These are phyloP conservation scores for Ligustrum vulgare DNA, from an alignment of 257 asterid genomes.

Conservation along the genomic window DNA sequence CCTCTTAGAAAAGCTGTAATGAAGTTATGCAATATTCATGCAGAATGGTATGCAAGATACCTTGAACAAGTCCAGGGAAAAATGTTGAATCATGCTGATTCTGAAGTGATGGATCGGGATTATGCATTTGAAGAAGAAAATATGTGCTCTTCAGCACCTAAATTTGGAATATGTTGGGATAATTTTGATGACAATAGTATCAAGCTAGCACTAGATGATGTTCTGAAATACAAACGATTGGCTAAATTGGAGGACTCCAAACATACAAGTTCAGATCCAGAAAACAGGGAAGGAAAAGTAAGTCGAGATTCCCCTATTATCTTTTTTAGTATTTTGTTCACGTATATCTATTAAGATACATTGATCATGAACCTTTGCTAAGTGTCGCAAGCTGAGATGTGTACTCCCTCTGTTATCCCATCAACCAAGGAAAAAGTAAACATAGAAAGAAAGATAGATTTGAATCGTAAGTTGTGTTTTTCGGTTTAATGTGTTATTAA, in stretches of 20 bases:
- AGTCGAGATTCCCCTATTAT: slow-evolving; percentile 30
- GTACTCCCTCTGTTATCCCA: slow-evolving; percentile 1
- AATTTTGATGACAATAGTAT: slow-evolving; percentile 60
- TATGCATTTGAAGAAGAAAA: slow-evolving; percentile 30
- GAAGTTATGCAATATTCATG: slow-evolving; percentile 71
- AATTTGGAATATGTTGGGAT: slow-evolving; percentile 59
- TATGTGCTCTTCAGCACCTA: slow-evolving; percentile 21
- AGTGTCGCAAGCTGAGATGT: neutral
- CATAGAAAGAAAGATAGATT: neutral
- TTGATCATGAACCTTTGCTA: neutral
- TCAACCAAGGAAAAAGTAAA: neutral
- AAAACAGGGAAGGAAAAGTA: slow-evolving; percentile 42
- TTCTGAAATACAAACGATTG: slow-evolving; percentile 51
- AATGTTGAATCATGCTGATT: slow-evolving; percentile 36
- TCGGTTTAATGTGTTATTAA: neutral
- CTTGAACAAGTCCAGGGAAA: slow-evolving; percentile 57
- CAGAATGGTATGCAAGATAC: slow-evolving; percentile 58
- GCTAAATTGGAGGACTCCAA: slow-evolving; percentile 49
- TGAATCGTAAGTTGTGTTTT: slow-evolving; percentile 6
- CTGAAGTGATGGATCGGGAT: slow-evolving; percentile 35
- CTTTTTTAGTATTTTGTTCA: neutral
- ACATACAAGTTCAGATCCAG: slow-evolving; percentile 32
- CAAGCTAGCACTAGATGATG: slow-evolving; percentile 66
- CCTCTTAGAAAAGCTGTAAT: slow-evolving; percentile 65
- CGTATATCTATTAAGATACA: neutral